Evolutionary conservation across 805 yeast species (phyloP), one percentile per base, ranked within the genome.

Genomic region (Cephaloascus albidus): DNA sequence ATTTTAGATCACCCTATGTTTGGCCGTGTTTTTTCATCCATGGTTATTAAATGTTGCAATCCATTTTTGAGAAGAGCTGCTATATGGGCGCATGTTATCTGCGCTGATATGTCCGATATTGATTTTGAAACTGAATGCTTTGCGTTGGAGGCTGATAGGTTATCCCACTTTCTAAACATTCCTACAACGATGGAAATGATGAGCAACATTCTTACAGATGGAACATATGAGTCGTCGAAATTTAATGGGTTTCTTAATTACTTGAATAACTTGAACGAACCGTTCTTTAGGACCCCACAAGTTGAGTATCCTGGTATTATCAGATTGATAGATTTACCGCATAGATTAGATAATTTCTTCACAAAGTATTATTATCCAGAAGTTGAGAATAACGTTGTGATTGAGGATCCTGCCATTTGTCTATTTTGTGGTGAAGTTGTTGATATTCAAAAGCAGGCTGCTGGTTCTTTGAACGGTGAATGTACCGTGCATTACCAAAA

Each of bases 391-490:
- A 62, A 63, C 37, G 70, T 70, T 18, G 60, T 54, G 49, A 68
- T 65, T 23, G 70, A 68, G 36, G 95, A 89, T 46, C 93, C 95
- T 0, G 96, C 95, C 0, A 64, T 90, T 8, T 90, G 98, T 52
- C 60, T 90, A 40, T 81, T 81, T 44, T 93, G 98, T 60, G 93
- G 88, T 1, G 60, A 63, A 10, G 67, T 79, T 5, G 68, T 85
- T 18, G 78, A 79, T 44, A 60, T 79, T n/a, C 96, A 89, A 50
- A 76, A 63, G 44, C 57, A 65, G 33, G 72, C 78, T 15, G 67
- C 72, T 38, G 80, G 78, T 0, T 70, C 68, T 34, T 57, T 58
- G 3, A 58, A 63, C 16, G 97, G 97, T 0, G 86, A 87, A 45
- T 90, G 97, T 54, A 83, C 81, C 15, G 68, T 74, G 36, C 97